phyloP scores from a whole-genome alignment of 1,284 basidiomycete genomes.

The Cryptococcus maquisensis region DNA sequence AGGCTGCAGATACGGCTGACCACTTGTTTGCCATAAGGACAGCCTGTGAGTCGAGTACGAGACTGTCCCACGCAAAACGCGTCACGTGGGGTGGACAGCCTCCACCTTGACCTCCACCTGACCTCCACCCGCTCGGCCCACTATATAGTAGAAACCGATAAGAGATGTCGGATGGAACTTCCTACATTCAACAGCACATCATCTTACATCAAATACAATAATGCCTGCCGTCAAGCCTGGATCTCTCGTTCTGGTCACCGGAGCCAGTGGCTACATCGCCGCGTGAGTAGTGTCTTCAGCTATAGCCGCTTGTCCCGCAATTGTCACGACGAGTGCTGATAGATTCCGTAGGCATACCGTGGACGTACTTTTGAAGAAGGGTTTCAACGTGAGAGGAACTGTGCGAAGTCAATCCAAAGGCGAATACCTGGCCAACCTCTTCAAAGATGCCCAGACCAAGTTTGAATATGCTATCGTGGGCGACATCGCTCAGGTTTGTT shows the following conservation, averaged over 20 bases:
- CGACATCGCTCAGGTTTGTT: slow-evolving; percentile 56
- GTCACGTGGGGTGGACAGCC: not conserved
- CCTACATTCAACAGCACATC: too few relatives aligned
- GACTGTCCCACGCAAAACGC: too few relatives aligned
- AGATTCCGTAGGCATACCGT: slow-evolving; percentile 29
- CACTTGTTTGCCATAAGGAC: too few relatives aligned
- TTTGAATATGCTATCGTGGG: slow-evolving; percentile 56
- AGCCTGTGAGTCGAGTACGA: too few relatives aligned
- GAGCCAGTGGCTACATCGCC: slow-evolving; percentile 51
- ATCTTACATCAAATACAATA: not conserved
- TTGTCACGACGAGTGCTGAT: not conserved
- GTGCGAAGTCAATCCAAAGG: slow-evolving; percentile 57
- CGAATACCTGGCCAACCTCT: slow-evolving; percentile 53
- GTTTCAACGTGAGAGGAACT: slow-evolving; percentile 56
- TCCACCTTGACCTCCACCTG: not conserved
- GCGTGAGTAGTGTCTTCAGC: slow-evolving; percentile 20
- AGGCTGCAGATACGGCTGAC: too few relatives aligned
- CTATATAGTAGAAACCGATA: too few relatives aligned
- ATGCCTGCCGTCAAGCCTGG: slow-evolving; percentile 51
- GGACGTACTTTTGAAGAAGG: slow-evolving; percentile 31
- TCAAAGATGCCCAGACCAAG: slow-evolving; percentile 50
- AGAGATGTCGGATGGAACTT: too few relatives aligned
- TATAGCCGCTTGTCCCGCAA: not conserved
- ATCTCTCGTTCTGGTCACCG: slow-evolving; percentile 51
- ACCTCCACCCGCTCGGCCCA: not conserved